Evolutionary conservation across 371 early-diverging fungal genomes (phyloP).

Genomic region (Entomophthora muscae): DNA sequence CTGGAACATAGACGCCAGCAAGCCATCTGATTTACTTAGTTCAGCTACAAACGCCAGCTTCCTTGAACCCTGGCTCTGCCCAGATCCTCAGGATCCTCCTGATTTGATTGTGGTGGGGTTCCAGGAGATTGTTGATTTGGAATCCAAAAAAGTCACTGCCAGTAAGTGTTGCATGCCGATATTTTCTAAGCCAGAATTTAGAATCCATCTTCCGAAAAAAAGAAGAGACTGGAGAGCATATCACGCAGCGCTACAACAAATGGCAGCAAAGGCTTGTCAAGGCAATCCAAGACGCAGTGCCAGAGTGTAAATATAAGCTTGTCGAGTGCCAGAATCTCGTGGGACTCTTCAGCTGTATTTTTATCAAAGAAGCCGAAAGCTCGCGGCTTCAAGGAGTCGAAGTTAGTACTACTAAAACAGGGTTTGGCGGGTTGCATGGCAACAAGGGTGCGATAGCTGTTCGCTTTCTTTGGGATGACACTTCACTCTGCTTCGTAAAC

Average conservation of each 20-base stretch:
- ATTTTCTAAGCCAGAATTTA: conserved; percentile 10
- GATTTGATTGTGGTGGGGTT: conserved; percentile 71
- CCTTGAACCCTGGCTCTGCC: conserved; percentile 28
- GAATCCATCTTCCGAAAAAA: conserved; percentile 41
- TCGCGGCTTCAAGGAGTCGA: conserved; percentile 17
- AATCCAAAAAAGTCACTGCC: conserved; percentile 48
- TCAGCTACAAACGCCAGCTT: conserved; percentile 21
- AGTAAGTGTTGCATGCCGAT: conserved; percentile 20
- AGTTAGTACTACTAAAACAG: conserved; percentile 53
- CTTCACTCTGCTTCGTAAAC: conserved; percentile 68
- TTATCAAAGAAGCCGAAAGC: conserved; percentile 26
- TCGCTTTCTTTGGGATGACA: conserved; percentile 50
- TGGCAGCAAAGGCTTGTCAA: conserved; percentile 52
- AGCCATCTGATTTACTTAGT: conserved; percentile 26
- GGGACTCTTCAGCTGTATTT: conserved; percentile 58
- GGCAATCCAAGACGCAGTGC: conserved; percentile 23
- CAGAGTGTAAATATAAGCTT: conserved; percentile 29
- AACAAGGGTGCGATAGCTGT: conserved; percentile 84
- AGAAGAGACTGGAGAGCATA: conserved; percentile 29
- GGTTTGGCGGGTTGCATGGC: conserved; percentile 66
- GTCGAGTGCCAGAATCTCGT: conserved; percentile 52
- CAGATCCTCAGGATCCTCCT: conserved; percentile 24
- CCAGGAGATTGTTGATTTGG: conserved; percentile 77
- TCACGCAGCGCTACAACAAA: conserved; percentile 32
- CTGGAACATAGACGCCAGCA: conserved; percentile 65